phyloP scores from a whole-genome alignment of 768 basidiomycete species.

The Fomitopsis serialis region DNA sequence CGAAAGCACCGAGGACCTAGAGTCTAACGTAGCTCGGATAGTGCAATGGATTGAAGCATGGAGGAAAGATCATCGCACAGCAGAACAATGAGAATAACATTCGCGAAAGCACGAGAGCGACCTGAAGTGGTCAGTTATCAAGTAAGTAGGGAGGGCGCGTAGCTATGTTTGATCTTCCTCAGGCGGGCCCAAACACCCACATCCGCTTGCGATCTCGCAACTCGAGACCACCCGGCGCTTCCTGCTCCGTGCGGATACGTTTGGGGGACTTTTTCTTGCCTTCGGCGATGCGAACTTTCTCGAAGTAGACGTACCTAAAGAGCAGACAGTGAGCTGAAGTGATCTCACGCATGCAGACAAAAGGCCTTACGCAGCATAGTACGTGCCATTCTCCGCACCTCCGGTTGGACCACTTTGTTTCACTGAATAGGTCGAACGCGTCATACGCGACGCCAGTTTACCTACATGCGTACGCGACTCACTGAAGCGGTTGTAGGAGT shows the following conservation, averaged over 20 bases:
- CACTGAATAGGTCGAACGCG: too few species aligned
- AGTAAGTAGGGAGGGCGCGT: background rate
- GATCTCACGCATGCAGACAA: background rate
- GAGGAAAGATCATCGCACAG: constrained; percentile 29
- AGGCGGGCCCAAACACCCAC: constrained; percentile 10
- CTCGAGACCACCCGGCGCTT: constrained; percentile 14
- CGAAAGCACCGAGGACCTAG: constrained; percentile 72
- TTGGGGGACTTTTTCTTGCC: constrained; percentile 44
- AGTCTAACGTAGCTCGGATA: constrained; percentile 82
- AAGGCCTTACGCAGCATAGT: constrained; percentile 35
- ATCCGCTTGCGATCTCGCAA: constrained; percentile 8
- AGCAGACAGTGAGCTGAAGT: background rate
- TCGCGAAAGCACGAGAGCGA: background rate
- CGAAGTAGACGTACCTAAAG: constrained; percentile 41
- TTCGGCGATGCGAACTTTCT: constrained; percentile 39
- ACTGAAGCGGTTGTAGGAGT: constrained; percentile 43
- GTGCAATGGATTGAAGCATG: constrained; percentile 85
- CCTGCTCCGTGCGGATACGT: constrained; percentile 29
- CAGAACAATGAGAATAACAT: constrained; percentile 2
- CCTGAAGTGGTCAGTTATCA: too few species aligned
- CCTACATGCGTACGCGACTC: constrained; percentile 16
- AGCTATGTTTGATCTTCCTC: background rate
- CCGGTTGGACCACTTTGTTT: constrained; percentile 33
- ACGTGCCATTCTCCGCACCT: constrained; percentile 41
- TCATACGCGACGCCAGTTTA: too few species aligned